Percentiles rank a stretch among this genome's conserved stretches.
Evolutionary conservation across 805 yeast genomes (phyloP).

Genomic region (Sugiyamaella qingdaonensis): DNA sequence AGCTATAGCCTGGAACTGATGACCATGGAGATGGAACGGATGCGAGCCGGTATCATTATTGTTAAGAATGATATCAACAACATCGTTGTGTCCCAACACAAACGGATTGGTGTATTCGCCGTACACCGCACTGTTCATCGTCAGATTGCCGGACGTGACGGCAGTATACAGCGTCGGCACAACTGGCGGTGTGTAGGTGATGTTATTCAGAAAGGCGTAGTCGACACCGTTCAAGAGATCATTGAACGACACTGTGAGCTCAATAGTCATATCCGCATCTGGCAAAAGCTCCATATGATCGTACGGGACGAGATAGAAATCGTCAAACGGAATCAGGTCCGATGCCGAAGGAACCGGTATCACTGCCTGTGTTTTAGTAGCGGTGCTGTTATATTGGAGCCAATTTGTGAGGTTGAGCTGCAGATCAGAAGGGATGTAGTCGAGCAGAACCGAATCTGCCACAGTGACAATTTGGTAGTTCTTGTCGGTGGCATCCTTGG

Average conservation of each 20-base stretch:
- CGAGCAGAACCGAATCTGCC: conserved; percentile 79
- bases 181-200: conserved; percentile 70
- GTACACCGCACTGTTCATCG: conserved; percentile 55
- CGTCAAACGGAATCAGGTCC: conserved; percentile 54
- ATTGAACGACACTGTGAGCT: conserved; percentile 74
- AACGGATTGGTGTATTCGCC: conserved; percentile 77
- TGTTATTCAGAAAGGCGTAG: conserved; percentile 87
- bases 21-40: conserved; percentile 98
- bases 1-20: conserved; percentile 74
- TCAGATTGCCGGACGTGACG: conserved; percentile 48
- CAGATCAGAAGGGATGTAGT: conserved; percentile 58
- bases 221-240: conserved; percentile 79
- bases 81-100: conserved; percentile 61
- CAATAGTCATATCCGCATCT: conserved; percentile 60
- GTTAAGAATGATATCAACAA: conserved; percentile 78
- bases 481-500: conserved; percentile 53
- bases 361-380: conserved; percentile 36
- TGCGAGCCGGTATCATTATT: conserved; percentile 88
- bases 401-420: conserved; percentile 66
- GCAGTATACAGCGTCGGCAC: conserved; percentile 81
- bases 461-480: conserved; percentile 80
- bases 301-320: conserved; percentile 65
- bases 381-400: conserved; percentile 49
- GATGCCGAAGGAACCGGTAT: conserved; percentile 25
- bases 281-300: conserved; percentile 50